Evolutionary conservation across 768 basidiomycete genomes (phyloP).

Genomic region (Sarcomyxa edulis): DNA sequence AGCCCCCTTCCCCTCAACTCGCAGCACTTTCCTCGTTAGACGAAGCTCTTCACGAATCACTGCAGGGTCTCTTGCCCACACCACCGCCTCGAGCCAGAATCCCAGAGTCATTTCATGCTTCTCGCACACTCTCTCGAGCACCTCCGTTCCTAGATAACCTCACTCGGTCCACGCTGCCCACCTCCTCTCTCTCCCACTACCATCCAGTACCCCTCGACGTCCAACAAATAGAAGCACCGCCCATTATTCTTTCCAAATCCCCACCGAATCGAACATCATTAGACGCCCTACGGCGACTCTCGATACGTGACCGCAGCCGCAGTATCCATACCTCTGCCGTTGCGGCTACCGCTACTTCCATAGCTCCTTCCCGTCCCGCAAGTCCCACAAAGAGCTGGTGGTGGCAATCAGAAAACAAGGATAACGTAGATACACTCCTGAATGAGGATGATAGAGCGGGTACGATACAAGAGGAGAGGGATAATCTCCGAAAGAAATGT

Average conservation of each 20-base stretch:
- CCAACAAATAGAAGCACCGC: slow-evolving; percentile 17
- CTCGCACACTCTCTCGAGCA: slow-evolving; percentile 30
- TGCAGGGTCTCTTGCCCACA: slow-evolving; percentile 17
- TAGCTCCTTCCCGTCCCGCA: slow-evolving; percentile 9
- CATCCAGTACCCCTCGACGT: slow-evolving; percentile 12
- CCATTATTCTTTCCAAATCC: slow-evolving; percentile 32
- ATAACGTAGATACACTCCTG: slow-evolving; percentile 37
- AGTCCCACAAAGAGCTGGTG: slow-evolving; percentile 37
- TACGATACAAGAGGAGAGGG: slow-evolving; percentile 40
- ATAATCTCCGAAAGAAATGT: slow-evolving; percentile 57
- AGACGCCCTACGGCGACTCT: slow-evolving; percentile 50
- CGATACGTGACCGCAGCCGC: slow-evolving; percentile 22
- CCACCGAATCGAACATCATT: slow-evolving; percentile 44
- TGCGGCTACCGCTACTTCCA: slow-evolving; percentile 13
- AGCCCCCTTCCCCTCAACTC: slow-evolving; percentile 21
- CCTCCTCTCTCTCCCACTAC: slow-evolving; percentile 48
- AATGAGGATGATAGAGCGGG: slow-evolving; percentile 49
- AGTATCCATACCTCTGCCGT: slow-evolving; percentile 18
- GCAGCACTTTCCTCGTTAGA: slow-evolving; percentile 24
- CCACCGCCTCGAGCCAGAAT: slow-evolving; percentile 40
- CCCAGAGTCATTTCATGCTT: slow-evolving; percentile 26
- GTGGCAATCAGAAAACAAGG: slow-evolving; percentile 45
- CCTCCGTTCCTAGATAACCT: slow-evolving; percentile 52
- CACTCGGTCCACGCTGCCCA: slow-evolving; percentile 59
- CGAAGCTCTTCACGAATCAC: slow-evolving; percentile 42